Evolutionary conservation across 1,284 basidiomycete genomes (phyloP).

Genomic region (Cutaneotrichosporon daszewskae): DNA sequence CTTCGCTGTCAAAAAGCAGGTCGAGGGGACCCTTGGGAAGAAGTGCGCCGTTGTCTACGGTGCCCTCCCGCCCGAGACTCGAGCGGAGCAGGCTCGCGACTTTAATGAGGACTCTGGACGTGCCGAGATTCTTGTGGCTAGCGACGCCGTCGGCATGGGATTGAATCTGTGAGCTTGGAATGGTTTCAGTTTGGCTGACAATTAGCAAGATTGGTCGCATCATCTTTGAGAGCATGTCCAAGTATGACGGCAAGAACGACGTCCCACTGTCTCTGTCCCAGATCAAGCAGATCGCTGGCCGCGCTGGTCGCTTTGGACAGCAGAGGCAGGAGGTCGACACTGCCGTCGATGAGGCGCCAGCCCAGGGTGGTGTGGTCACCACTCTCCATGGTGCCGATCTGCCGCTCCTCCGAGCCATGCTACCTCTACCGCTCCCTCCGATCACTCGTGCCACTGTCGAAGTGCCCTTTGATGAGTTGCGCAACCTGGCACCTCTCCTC

Average conservation of each 20-base stretch:
- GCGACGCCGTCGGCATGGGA: constrained; percentile 93
- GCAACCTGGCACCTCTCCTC: constrained; percentile 46
- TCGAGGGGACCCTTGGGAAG: constrained; percentile 66
- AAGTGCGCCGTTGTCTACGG: constrained; percentile 87
- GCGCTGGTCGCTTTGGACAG: constrained; percentile 86
- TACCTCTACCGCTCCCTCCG: constrained; percentile 49
- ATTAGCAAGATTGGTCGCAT: constrained; percentile 86
- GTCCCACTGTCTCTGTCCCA: constrained; percentile 65
- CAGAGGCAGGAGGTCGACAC: constrained; percentile 38
- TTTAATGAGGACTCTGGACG: constrained; percentile 76
- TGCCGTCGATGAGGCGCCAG: constrained; percentile 31
- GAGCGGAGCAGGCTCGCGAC: constrained; percentile 78
- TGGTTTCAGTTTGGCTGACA: neutral
- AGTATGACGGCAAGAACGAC: constrained; percentile 61
- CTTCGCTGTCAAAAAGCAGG: constrained; percentile 65
- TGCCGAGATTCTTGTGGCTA: constrained; percentile 80
- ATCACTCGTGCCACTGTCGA: constrained; percentile 50
- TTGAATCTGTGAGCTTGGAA: constrained; percentile 70
- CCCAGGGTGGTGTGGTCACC: constrained; percentile 63
- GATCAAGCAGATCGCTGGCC: constrained; percentile 93
- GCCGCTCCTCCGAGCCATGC: constrained; percentile 53
- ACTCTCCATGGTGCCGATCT: constrained; percentile 67
- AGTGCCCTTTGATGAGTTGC: constrained; percentile 36
- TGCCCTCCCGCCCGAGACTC: constrained; percentile 77
- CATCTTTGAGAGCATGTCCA: constrained; percentile 71